These are phyloP conservation scores for Alternaria postmessia DNA, from an alignment of 2,329 filamentous ascomycete species.

Conservation along the genomic window DNA sequence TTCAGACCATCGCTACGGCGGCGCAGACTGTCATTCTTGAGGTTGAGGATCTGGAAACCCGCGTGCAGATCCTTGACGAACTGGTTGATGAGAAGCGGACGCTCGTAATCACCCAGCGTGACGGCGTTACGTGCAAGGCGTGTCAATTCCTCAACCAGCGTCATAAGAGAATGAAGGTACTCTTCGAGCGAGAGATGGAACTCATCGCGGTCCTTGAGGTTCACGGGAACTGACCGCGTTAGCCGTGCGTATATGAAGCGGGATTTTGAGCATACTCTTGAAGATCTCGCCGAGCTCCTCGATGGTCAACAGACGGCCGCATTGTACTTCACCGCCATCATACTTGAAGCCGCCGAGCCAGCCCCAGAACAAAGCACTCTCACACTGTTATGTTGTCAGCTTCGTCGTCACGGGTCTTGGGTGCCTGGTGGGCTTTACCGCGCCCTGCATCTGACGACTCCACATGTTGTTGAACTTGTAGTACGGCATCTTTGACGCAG, in stretches of 20 bases:
- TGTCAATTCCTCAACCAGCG: constrained; percentile 87
- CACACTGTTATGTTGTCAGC: constrained; percentile 54
- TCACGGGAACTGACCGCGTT: constrained; percentile 75
- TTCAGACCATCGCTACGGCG: constrained; percentile 93
- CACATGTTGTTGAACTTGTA: constrained; percentile 97
- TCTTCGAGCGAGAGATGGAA: constrained; percentile 98
- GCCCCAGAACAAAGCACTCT: constrained; percentile 67
- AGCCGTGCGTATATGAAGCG: constrained; percentile 15
- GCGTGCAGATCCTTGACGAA: constrained; percentile 97
- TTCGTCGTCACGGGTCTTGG: background rate
- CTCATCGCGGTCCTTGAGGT: constrained; percentile 85
- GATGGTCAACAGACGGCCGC: constrained; percentile 78
- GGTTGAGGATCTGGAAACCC: constrained; percentile 94
- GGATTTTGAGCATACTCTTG: constrained; percentile 63
- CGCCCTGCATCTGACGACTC: constrained; percentile 83
- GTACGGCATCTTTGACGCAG: constrained; percentile 88
- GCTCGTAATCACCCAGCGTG: constrained; percentile 84
- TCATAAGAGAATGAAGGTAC: constrained; percentile 88
- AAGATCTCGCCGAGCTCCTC: constrained; percentile 85
- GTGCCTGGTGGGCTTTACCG: constrained; percentile 59
- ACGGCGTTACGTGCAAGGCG: constrained; percentile 94
- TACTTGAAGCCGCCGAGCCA: constrained; percentile 80
- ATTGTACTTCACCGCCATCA: constrained; percentile 60
- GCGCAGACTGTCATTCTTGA: constrained; percentile 93
- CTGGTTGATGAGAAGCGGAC: constrained; percentile 85